These are phyloP conservation scores for Thelephora terrestris DNA, from an alignment of 1,284 basidiomycete genomes.

Conservation along the genomic window DNA sequence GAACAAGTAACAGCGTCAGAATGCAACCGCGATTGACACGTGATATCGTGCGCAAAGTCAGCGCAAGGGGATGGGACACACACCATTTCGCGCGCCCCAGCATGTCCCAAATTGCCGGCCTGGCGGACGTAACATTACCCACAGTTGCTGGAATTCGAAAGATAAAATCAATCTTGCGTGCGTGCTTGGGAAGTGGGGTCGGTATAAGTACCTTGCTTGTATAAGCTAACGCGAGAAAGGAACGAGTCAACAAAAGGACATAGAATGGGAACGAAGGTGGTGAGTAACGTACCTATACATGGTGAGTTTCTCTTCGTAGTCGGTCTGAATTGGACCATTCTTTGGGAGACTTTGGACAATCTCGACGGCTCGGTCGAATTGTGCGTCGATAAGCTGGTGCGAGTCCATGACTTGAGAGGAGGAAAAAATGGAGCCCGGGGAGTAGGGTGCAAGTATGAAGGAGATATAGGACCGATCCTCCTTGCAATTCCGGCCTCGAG, in stretches of 20 bases:
- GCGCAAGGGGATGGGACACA: constrained; percentile 10
- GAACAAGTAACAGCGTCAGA: too few relatives aligned
- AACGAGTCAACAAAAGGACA: constrained; percentile 1
- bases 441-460: too few relatives aligned
- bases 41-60: constrained; percentile 12
- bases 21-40: constrained; percentile 12
- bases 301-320: constrained; percentile 91
- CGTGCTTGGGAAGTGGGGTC: neutral
- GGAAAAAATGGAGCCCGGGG: too few relatives aligned
- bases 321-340: constrained; percentile 92
- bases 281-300: constrained; percentile 70
- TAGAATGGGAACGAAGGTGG: constrained; percentile 3
- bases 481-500: too few relatives aligned
- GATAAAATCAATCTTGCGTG: constrained; percentile 1
- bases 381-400: constrained; percentile 57
- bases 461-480: too few relatives aligned
- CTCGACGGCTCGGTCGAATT: constrained; percentile 91
- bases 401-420: constrained; percentile 36
- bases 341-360: constrained; percentile 90
- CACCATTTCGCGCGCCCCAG: constrained; percentile 92
- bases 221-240: constrained; percentile 43
- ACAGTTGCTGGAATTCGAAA: constrained; percentile 57
- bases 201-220: constrained; percentile 75
- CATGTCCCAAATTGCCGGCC: constrained; percentile 90
- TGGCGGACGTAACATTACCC: constrained; percentile 70